Evolutionary conservation across 306 rosid genomes (phyloP).

Genomic region (Cicer pinnatifidum): DNA sequence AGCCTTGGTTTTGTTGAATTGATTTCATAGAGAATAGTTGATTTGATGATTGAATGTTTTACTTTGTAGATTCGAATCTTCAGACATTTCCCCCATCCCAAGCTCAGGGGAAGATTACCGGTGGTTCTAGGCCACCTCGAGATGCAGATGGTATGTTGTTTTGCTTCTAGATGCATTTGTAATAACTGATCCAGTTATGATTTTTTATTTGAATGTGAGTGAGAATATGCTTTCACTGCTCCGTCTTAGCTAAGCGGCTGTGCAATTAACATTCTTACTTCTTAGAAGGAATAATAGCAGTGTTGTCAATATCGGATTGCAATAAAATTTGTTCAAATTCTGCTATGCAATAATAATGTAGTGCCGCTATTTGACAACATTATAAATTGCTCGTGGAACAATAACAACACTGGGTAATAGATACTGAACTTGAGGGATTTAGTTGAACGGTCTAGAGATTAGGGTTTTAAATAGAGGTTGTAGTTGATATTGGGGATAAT

Average conservation of each 20-base stretch:
- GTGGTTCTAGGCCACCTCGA: constrained; percentile 78
- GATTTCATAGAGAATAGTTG: constrained; percentile 8
- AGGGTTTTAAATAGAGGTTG: too few species aligned
- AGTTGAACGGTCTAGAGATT: not conserved
- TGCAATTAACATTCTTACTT: not conserved
- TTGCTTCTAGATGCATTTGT: not conserved
- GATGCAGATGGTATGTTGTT: constrained; percentile 80
- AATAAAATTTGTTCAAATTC: too few species aligned
- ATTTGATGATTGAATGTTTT: not conserved
- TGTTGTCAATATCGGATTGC: too few species aligned
- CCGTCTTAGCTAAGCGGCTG: not conserved
- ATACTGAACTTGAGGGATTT: not conserved
- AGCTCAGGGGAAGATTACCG: constrained; percentile 78
- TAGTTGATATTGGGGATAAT: too few species aligned
- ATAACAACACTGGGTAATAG: not conserved
- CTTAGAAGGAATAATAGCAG: too few species aligned
- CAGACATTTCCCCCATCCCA: constrained; percentile 92
- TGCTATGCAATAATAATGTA: too few species aligned
- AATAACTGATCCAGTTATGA: not conserved
- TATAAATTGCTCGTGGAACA: too few species aligned
- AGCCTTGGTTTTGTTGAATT: not conserved
- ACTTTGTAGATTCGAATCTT: constrained; percentile 74
- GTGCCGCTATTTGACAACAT: too few species aligned
- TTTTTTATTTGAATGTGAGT: constrained; percentile 13
- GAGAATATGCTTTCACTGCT: constrained; percentile 27